Evolutionary conservation across 2,329 filamentous ascomycete genomes (phyloP), one percentile per base, ranked within the genome.

Genomic region (Coniella lustricola): DNA sequence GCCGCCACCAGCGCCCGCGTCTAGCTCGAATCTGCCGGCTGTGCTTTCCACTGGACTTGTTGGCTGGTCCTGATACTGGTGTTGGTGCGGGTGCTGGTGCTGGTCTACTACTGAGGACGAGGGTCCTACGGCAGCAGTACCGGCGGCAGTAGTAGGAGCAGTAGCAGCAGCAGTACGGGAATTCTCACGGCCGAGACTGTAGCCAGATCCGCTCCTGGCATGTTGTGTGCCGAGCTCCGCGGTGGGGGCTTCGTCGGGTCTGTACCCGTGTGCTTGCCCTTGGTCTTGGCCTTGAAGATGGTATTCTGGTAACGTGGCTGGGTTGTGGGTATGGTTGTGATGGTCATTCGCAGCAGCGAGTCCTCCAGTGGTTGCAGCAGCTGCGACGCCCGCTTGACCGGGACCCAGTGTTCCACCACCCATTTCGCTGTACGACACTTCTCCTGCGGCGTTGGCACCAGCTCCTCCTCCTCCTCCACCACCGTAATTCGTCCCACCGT

Each of bases 1-100:
- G 25, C 18, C 37, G 13, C 38, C 21, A 29, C 16, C 22, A 18
- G 50, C 35, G 14, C 31, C 35, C 18, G 70, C 74, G 46, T 73
- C 67, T 33, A 79, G 55, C 59, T 77, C 75, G 43, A 67, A 69
- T 17, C 65, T 59, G 16, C 64, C 63, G 7, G 63, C 54, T 18
- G 62, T 59, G 4, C 55, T 62, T 25, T 65, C 60, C 12, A 52
- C 39, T 12, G 44, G 33, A 48, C 56, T 38, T 32, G 37, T 22
- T 46, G 44, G 35, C 53, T 49, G 34, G 52, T 34, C 17, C 57
- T 50, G 14, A 54, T 48, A 13, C 56, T n/a, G 48, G 35, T n/a
- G 35, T 16, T 8, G 35, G 20, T 25, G 8, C n/a, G 29, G 32
- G 40, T 17, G 17, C 43, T 29, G 10, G n/a, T n/a, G n/a, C n/a